phyloP scores from a whole-genome alignment of 208 protist genomes.

The Crithidia expoeki region DNA sequence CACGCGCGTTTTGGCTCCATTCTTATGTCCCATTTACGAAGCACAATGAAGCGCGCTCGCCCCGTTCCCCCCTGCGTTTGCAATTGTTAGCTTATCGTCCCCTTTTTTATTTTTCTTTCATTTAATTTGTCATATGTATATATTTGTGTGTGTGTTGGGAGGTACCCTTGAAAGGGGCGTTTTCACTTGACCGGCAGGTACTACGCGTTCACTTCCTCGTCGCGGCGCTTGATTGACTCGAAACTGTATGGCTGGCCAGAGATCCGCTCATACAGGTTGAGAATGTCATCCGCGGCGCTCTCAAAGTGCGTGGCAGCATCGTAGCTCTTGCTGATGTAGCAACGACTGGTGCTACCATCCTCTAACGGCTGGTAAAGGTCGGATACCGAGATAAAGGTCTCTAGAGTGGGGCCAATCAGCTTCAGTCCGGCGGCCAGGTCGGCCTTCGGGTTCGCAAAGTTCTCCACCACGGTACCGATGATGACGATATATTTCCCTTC shows the following conservation, averaged over 20 bases:
- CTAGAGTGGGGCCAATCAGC: constrained; percentile 92
- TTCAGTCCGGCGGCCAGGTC: constrained; percentile 94
- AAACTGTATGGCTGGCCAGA: constrained; percentile 94
- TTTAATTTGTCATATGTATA: no score
- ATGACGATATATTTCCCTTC: constrained; percentile 98
- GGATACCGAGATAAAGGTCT: constrained; percentile 91
- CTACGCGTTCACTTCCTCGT: constrained; percentile 41
- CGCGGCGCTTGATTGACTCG: constrained; percentile 62
- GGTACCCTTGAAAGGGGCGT: no score
- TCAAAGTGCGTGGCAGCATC: constrained; percentile 99
- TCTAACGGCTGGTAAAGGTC: constrained; percentile 92
- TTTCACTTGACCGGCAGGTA: no score
- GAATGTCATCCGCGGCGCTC: constrained; percentile 96
- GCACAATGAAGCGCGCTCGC: no score
- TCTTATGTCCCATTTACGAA: no score
- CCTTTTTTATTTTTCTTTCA: no score
- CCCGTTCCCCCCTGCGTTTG: no score
- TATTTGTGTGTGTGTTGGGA: no score
- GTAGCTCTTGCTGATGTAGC: constrained; percentile 97
- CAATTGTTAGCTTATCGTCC: no score
- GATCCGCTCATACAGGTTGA: constrained; percentile 96
- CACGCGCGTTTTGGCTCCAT: no score
- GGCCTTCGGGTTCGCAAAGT: constrained; percentile 86
- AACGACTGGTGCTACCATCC: constrained; percentile 88
- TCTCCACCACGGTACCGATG: constrained; percentile 98